These are phyloP conservation scores for Penicillium sp. DNA, from an alignment of 2,329 filamentous ascomycete species.

Conservation along the genomic window DNA sequence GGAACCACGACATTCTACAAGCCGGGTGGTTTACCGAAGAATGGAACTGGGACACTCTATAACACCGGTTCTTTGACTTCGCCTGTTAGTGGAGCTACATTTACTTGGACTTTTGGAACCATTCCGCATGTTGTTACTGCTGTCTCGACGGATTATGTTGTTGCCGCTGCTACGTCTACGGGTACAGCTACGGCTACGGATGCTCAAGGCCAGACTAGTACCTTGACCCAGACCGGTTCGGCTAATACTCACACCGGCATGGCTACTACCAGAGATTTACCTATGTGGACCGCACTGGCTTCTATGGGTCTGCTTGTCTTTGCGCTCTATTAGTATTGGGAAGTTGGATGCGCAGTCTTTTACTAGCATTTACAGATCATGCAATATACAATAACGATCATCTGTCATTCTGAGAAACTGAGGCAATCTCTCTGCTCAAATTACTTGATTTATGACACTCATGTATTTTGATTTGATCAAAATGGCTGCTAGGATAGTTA, in stretches of 20 bases:
- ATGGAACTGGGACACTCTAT: conserved; percentile 14
- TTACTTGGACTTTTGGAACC: conserved; percentile 13
- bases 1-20: conserved; percentile 11
- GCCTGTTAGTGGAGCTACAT: conserved; percentile 16
- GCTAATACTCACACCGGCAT: not conserved
- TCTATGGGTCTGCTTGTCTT: not conserved
- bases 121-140: conserved; percentile 7
- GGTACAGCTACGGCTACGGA: not conserved
- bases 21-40: conserved; percentile 8
- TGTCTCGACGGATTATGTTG: conserved; percentile 1
- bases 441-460: too few relatives aligned
- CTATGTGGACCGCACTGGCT: not conserved
- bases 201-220: not conserved
- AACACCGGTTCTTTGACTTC: conserved; percentile 14
- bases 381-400: too few relatives aligned
- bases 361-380: too few relatives aligned
- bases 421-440: too few relatives aligned
- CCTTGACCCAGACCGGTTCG: not conserved
- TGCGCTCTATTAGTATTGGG: not conserved
- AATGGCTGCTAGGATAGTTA: rapidly evolving
- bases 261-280: not conserved
- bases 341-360: too few relatives aligned
- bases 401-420: too few relatives aligned
- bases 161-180: not conserved
- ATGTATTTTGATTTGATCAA: too few relatives aligned